Evolutionary conservation across 1,284 basidiomycete genomes (phyloP).

Genomic region (Thelephora terrestris): DNA sequence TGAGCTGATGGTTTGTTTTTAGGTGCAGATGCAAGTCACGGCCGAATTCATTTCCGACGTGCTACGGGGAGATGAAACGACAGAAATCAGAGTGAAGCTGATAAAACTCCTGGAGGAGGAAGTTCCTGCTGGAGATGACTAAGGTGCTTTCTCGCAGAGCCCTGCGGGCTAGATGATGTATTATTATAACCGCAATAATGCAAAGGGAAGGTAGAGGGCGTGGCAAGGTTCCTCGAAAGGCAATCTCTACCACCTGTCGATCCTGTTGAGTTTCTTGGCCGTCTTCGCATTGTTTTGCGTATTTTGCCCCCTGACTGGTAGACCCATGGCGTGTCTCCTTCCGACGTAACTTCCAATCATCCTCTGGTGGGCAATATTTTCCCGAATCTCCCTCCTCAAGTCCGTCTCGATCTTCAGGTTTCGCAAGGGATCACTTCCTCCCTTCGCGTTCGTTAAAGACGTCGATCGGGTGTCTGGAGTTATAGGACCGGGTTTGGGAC

Average conservation of each 20-base stretch:
- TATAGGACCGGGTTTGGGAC: slow-evolving; percentile 27
- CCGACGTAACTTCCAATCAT: slow-evolving; percentile 87
- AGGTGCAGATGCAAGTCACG: slow-evolving; percentile 97
- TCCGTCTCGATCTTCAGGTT: slow-evolving; percentile 78
- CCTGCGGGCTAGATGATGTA: neutral
- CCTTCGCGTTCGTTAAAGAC: slow-evolving; percentile 10
- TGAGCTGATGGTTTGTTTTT: slow-evolving; percentile 5
- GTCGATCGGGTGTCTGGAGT: slow-evolving; percentile 30
- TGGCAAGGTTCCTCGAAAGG: neutral
- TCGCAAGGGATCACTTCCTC: slow-evolving; percentile 45
- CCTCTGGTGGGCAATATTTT: slow-evolving; percentile 84
- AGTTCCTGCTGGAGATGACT: slow-evolving; percentile 74
- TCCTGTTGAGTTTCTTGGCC: slow-evolving; percentile 75
- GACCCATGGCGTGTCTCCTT: slow-evolving; percentile 76
- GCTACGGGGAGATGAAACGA: slow-evolving; percentile 87
- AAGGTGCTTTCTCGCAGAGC: slow-evolving; percentile 12
- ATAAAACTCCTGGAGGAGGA: slow-evolving; percentile 94
- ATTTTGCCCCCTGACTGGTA: slow-evolving; percentile 86
- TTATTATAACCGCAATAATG: slow-evolving; percentile 1
- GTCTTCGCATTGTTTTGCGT: slow-evolving; percentile 82
- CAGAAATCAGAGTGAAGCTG: slow-evolving; percentile 87
- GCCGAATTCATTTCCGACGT: slow-evolving; percentile 86
- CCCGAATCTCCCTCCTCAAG: slow-evolving; percentile 65
- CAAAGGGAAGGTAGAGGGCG: neutral
- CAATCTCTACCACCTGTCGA: slow-evolving; percentile 30